Percentiles rank a stretch among this genome's conserved stretches.
phyloP scores from a whole-genome alignment of 2,329 filamentous ascomycete species.

The Amphichorda felina region DNA sequence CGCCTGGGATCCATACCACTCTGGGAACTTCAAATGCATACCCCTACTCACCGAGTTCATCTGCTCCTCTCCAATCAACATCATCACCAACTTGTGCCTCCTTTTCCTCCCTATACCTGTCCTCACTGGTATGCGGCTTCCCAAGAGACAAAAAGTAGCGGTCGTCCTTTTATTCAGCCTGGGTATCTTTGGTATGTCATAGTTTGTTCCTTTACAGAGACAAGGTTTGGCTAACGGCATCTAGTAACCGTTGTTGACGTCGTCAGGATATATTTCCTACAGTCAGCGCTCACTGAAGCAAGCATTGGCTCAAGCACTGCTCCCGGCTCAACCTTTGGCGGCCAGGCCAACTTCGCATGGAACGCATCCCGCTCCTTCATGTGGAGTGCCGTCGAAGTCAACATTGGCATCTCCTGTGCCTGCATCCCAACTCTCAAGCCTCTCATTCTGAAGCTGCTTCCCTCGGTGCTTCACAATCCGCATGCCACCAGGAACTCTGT shows the following conservation, averaged over 20 bases:
- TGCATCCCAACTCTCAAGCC: conserved; percentile 91
- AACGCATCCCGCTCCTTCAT: conserved; percentile 78
- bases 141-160: conserved; percentile 76
- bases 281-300: conserved; percentile 48
- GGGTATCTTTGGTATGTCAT: conserved; percentile 50
- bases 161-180: conserved; percentile 77
- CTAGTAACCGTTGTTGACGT: conserved; percentile 73
- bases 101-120: conserved; percentile 66
- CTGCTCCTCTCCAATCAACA: conserved; percentile 78
- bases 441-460: conserved; percentile 55
- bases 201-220: neutral
- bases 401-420: conserved; percentile 78
- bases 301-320: conserved; percentile 19
- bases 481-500: conserved; percentile 23
- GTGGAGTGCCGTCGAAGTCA: conserved; percentile 91
- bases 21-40: conserved; percentile 31
- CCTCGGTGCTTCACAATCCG: conserved; percentile 41
- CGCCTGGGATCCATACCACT: conserved; percentile 41
- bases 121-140: conserved; percentile 74
- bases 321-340: conserved; percentile 35
- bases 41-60: conserved; percentile 51
- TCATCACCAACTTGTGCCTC: conserved; percentile 82
- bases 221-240: neutral
- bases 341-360: conserved; percentile 46
- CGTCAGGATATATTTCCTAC: conserved; percentile 79